These are phyloP conservation scores for Neurospora africana DNA, from an alignment of 495 filamentous ascomycete species.

Conservation along the genomic window DNA sequence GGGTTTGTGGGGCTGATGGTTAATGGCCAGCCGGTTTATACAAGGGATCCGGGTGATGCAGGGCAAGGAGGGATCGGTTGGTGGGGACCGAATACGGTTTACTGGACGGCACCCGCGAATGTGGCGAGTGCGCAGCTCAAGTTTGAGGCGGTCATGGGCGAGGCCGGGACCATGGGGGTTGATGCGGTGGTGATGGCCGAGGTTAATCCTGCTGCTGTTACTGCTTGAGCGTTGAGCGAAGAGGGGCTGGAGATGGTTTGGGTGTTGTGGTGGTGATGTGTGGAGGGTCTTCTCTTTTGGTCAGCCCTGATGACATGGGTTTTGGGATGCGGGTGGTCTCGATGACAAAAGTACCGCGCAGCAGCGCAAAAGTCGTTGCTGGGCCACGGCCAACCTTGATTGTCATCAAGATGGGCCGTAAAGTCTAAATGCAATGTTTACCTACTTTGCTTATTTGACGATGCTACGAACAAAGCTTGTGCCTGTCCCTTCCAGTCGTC, in stretches of 20 bases:
- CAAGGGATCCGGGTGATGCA: neutral
- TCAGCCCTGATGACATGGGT: neutral
- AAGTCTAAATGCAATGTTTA: neutral
- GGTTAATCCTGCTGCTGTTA: neutral
- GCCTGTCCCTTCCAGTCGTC: neutral
- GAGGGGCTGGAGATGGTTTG: neutral
- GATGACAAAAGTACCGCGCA: neutral
- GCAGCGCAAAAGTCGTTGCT: neutral
- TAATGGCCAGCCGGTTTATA: slow-evolving; percentile 3
- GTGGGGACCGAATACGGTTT: neutral
- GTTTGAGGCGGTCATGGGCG: neutral
- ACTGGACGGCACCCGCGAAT: neutral
- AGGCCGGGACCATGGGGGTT: neutral
- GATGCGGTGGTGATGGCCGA: neutral
- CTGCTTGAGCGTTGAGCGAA: neutral
- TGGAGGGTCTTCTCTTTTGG: neutral
- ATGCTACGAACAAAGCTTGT: neutral
- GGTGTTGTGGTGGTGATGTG: neutral
- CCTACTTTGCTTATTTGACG: neutral
- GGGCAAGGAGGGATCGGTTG: neutral
- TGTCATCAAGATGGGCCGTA: neutral
- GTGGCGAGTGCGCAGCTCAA: neutral
- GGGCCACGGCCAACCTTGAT: neutral
- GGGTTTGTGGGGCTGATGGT: slow-evolving; percentile 6
- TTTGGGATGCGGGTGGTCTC: neutral